Percentiles rank a stretch among this genome's conserved stretches.
phyloP scores from a whole-genome alignment of 257 asterid species.

The Rauvolfia tetraphylla region DNA sequence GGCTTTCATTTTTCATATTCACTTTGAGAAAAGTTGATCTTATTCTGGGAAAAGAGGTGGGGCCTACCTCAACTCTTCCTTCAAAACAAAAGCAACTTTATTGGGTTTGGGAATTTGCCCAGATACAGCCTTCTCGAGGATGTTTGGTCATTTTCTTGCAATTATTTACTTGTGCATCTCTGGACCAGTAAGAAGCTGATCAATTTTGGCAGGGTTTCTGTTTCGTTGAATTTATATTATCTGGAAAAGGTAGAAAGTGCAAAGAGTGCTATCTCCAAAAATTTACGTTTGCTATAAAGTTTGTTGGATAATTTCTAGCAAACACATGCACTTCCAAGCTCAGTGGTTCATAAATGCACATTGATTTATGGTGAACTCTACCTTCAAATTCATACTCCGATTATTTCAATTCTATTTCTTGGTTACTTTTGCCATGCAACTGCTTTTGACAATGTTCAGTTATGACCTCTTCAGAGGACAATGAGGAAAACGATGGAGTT shows the following conservation, averaged over 20 bases:
- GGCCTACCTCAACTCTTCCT: no score
- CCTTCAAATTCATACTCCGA: not conserved
- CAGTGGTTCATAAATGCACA: not conserved
- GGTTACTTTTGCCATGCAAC: not conserved
- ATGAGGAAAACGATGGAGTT: constrained; percentile 45
- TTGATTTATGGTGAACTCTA: not conserved
- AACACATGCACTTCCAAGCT: not conserved
- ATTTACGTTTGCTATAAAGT: not conserved
- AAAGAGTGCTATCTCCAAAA: not conserved
- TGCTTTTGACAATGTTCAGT: not conserved
- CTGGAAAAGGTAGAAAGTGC: not conserved
- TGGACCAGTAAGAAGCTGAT: no score
- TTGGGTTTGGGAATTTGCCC: no score
- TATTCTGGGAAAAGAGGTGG: no score
- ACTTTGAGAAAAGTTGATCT: no score
- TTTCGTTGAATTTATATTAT: not conserved
- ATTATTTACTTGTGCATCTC: not conserved
- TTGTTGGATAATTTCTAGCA: not conserved
- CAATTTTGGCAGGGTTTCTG: not conserved
- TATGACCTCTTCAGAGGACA: constrained; percentile 34
- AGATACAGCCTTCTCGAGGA: no score
- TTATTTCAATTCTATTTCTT: not conserved
- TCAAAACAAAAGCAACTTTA: not conserved
- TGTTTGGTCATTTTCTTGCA: no score
- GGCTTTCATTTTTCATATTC: no score